Evolutionary conservation across 768 basidiomycete species (phyloP), one percentile per base, ranked within the genome.

Genomic region (Suillus subalutaceus): DNA sequence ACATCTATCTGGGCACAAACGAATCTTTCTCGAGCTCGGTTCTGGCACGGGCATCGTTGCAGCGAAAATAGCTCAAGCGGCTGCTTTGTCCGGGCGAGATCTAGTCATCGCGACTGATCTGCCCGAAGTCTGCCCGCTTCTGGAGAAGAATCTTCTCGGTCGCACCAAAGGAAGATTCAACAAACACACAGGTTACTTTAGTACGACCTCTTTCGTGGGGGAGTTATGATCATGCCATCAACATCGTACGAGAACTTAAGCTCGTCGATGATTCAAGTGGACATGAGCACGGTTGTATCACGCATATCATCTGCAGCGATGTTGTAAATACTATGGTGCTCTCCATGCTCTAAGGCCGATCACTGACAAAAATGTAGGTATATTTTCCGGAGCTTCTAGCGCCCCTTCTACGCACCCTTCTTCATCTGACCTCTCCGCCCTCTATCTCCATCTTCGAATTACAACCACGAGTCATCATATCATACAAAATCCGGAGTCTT

Each of bases 301-400:
- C 89, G 1, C 91, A 93, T 72, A 84, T 96, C 55, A 74, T 94
- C 26, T 92, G 93, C 76, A 94, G 94, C 73, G 93, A 95, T 77
- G 83, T 96, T 63, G 93, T 93, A 78, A 73, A 88, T 83, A 48
- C 40, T 69, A 48, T 7, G 23, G 48, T 44, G 38, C n/a, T 63
- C 13, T 63, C 32, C 18, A 18, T 43, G 23, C 13, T 58, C 37
- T 9, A 18, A 52, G 40, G 20, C 65, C 38, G 41, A 41, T 52
- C n/a, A 37, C 60, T 59, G 20, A 68, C n/a, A 57, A 64, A 40
- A 60, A 37, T 65, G 10, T 69, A 95, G 91, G 86, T 96, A 15
- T 96, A 96, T 77, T 96, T 96, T 72, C 91, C 92, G 0, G 87
- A 92, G 65, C 85, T 96, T 1, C 82, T 93, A 13, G 91, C 88